phyloP scores from a whole-genome alignment of 768 basidiomycete species.

The Sarcomyxa edulis region DNA sequence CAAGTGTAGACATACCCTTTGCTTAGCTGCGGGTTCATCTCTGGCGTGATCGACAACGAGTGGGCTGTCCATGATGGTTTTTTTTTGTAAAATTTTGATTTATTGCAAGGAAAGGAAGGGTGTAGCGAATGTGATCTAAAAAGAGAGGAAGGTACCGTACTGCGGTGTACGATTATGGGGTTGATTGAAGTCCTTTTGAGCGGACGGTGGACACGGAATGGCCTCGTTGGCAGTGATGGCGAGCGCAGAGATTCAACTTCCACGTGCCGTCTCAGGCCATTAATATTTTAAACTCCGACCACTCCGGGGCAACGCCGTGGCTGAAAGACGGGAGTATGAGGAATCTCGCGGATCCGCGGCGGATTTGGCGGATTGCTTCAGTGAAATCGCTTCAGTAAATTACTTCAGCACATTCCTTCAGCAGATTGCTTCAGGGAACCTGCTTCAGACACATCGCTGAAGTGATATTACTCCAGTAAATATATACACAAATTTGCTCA shows the following conservation, averaged over 20 bases:
- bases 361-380: no score
- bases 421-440: no score
- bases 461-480: no score
- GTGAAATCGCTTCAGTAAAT: no score
- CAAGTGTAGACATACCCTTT: slow-evolving; percentile 27
- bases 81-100: slow-evolving; percentile 16
- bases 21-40: slow-evolving; percentile 32
- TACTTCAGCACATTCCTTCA: no score
- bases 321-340: no score
- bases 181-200: slow-evolving; percentile 3
- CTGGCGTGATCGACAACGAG: slow-evolving; percentile 19
- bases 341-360: no score
- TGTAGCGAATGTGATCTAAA: slow-evolving; percentile 17
- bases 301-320: no score
- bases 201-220: slow-evolving; percentile 12
- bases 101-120: slow-evolving; percentile 14
- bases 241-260: slow-evolving; percentile 5
- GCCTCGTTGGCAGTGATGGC: slow-evolving; percentile 3
- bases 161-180: slow-evolving; percentile 15
- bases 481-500: no score
- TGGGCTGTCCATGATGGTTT: slow-evolving; percentile 17
- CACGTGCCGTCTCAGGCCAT: neutral
- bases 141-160: slow-evolving; percentile 31
- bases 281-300: slow-evolving; percentile 14
- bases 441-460: no score